phyloP scores from a whole-genome alignment of 768 basidiomycete species.

The Termitomyces sp. region DNA sequence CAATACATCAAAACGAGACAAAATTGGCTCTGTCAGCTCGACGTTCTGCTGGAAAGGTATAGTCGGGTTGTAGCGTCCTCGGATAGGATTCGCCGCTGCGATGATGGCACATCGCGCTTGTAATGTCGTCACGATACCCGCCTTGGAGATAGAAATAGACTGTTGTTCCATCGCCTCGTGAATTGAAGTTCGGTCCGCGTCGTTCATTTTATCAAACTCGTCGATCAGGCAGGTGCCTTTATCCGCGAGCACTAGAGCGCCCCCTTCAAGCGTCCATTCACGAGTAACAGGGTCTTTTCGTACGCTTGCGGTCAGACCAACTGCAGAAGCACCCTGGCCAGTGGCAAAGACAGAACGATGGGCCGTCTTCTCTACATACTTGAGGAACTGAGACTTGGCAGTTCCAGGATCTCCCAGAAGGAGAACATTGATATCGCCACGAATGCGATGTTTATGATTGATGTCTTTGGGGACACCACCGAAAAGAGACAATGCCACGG shows the following conservation, averaged over 20 bases:
- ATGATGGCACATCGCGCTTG: slow-evolving; percentile 98
- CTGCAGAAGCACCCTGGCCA: slow-evolving; percentile 96
- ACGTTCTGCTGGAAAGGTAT: slow-evolving; percentile 99
- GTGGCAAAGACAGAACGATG: slow-evolving; percentile 97
- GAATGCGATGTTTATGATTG: slow-evolving; percentile 91
- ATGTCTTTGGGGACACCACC: slow-evolving; percentile 94
- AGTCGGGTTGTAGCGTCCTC: slow-evolving; percentile 96
- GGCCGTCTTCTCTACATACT: slow-evolving; percentile 98
- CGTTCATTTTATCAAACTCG: slow-evolving; percentile 99
- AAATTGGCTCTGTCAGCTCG: slow-evolving; percentile 95
- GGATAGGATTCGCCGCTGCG: slow-evolving; percentile 95
- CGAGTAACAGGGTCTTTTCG: slow-evolving; percentile 95
- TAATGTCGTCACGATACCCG: slow-evolving; percentile 96
- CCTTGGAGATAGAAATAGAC: slow-evolving; percentile 97
- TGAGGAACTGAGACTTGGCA: slow-evolving; percentile 98
- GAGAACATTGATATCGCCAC: slow-evolving; percentile 97
- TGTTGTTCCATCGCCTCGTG: slow-evolving; percentile 99
- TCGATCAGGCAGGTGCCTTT: slow-evolving; percentile 98
- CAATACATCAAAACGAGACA: slow-evolving; percentile 96
- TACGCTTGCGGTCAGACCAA: slow-evolving; percentile 98
- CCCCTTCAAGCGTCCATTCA: slow-evolving; percentile 99
- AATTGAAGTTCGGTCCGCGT: slow-evolving; percentile 94
- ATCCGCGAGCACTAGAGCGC: slow-evolving; percentile 96
- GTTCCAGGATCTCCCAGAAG: slow-evolving; percentile 97
- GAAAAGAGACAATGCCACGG: slow-evolving; percentile 91